Evolutionary conservation across 2,329 filamentous ascomycete species (phyloP).

Genomic region (Phyllosticta citrichinensis): DNA sequence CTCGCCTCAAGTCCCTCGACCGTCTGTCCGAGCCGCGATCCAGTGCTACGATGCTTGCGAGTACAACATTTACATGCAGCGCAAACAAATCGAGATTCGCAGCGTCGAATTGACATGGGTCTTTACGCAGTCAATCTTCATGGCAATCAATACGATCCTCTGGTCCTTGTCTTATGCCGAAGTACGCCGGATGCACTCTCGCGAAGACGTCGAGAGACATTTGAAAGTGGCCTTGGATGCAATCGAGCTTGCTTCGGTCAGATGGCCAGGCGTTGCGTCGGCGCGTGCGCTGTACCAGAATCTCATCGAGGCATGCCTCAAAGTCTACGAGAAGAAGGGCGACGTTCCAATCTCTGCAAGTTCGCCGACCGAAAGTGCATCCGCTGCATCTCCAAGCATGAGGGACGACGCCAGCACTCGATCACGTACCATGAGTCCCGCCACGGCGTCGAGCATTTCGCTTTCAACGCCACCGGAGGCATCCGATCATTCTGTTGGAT

Average conservation of each 20-base stretch:
- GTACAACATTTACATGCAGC: slow-evolving; percentile 72
- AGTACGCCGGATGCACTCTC: slow-evolving; percentile 61
- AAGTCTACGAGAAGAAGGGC: slow-evolving; percentile 63
- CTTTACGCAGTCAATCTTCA: slow-evolving; percentile 80
- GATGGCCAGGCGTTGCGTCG: slow-evolving; percentile 84
- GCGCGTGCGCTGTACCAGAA: slow-evolving; percentile 81
- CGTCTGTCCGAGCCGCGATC: slow-evolving; percentile 65
- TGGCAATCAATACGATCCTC: slow-evolving; percentile 81
- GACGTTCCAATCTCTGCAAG: slow-evolving; percentile 39
- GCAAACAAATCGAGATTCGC: slow-evolving; percentile 64
- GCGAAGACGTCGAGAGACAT: slow-evolving; percentile 66
- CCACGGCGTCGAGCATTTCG: slow-evolving; percentile 27
- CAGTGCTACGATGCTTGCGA: slow-evolving; percentile 76
- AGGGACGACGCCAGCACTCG: slow-evolving; percentile 33
- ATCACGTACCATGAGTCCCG: slow-evolving; percentile 37
- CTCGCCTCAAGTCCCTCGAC: slow-evolving; percentile 82
- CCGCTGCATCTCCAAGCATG: slow-evolving; percentile 22
- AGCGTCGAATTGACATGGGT: slow-evolving; percentile 88
- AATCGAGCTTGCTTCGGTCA: slow-evolving; percentile 67
- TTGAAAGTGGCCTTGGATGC: slow-evolving; percentile 67
- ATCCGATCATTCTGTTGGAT: slow-evolving; percentile 25
- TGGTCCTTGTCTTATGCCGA: slow-evolving; percentile 87
- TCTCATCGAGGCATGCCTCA: slow-evolving; percentile 74
- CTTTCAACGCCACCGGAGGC: slow-evolving; percentile 28
- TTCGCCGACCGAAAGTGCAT: slow-evolving; percentile 38